Percentiles rank a stretch among this genome's conserved stretches.
Conservation (phyloP, 306 rosid species). For the Ormosia emarginata region DNA sequence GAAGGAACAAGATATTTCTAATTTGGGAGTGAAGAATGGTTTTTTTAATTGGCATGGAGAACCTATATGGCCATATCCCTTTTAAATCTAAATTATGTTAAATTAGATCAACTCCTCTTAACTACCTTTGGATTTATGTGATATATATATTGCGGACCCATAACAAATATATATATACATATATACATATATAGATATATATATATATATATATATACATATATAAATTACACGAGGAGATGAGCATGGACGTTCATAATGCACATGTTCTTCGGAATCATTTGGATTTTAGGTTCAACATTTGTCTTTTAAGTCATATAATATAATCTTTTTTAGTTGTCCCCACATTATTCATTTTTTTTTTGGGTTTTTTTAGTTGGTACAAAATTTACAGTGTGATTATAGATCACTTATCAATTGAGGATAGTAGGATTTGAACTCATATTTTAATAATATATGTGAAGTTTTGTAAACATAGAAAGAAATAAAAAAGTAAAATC, state of each 20-base stretch:
- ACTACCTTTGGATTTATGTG: conserved; percentile 2
- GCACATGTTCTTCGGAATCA: not conserved
- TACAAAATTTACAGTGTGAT: too few relatives aligned
- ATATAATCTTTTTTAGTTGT: not conserved
- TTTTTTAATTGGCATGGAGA: not conserved
- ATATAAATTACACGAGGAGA: not conserved
- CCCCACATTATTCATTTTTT: not conserved
- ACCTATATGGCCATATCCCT: not conserved
- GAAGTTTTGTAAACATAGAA: not conserved
- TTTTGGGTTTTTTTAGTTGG: too few relatives aligned
- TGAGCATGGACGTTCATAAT: conserved; percentile 1
- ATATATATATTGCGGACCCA: not conserved
- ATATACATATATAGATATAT: too few relatives aligned
- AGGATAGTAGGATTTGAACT: too few relatives aligned
- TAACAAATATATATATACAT: not conserved
- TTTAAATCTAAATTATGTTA: not conserved
- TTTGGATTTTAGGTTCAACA: not conserved
- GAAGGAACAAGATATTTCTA: not conserved
- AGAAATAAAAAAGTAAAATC: not conserved
- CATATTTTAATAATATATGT: too few relatives aligned
- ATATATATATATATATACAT: not conserved
- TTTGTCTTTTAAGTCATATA: not conserved
- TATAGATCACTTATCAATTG: too few relatives aligned
- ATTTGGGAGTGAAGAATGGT: not conserved
- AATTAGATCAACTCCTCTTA: conserved; percentile 12